Evolutionary conservation across 2,329 filamentous ascomycete genomes (phyloP), one percentile per base, ranked within the genome.

Genomic region (Ploettnerulaceae sp.): DNA sequence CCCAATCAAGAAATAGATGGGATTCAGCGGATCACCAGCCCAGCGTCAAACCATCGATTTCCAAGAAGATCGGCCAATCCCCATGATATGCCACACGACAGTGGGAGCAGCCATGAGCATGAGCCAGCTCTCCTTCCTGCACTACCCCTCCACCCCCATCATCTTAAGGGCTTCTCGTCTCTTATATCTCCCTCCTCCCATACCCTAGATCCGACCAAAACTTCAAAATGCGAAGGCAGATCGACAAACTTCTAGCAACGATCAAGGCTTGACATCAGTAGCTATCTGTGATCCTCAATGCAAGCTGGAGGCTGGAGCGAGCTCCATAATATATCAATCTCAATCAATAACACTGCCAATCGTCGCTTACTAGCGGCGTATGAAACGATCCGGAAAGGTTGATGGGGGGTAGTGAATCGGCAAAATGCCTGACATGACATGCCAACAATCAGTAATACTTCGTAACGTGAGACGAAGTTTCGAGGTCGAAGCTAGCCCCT

Each of bases 271-370:
- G 34, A 37, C 17, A 21, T 24, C 17, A 24, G 37, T 40, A 26
- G 37, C 25, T 24, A 40, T 40, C 25, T 40, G 31, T 40, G 25
- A 31, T 40, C 37, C 24, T 40, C 37, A 40, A 15, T 40, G 37
- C 37, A n/a, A n/a, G n/a, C n/a, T n/a, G n/a, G n/a, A 40, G 37
- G 37, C 37, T 40, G 37, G 37, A 21, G 17, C 14, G 37, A 40
- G 37, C 37, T 40, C 37, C 25, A 26, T 40, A 31, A 26, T 29
- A 40, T 18, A 24, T 40, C 21, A 29, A 40, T 40, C 15, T 40
- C 25, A 29, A 31, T 22, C 12, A 18, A 8, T 39, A 15, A 12
- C 15, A 38, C 24, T 14, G 25, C 37, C 37, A 40, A 40, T 31
- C 37, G 17, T 15, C 17, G 15, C 17, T 18, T 29, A 40, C n/a